Percentiles rank a stretch among this genome's conserved stretches.
phyloP scores from a whole-genome alignment of 2,329 filamentous ascomycete species.

The Fusarium paranaense region DNA sequence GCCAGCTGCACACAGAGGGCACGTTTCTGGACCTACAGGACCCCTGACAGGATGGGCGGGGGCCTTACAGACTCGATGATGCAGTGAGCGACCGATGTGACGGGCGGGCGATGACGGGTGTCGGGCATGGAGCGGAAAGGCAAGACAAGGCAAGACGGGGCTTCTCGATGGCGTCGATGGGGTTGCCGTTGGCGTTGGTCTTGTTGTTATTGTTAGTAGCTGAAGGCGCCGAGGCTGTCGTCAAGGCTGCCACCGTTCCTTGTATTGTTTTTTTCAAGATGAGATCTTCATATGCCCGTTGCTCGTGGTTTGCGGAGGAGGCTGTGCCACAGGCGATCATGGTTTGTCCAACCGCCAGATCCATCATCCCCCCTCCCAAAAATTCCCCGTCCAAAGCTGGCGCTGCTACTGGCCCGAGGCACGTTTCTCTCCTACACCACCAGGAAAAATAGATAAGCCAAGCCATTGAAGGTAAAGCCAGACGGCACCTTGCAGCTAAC shows the following conservation, averaged over 20 bases:
- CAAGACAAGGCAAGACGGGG: not conserved
- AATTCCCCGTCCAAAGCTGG: not conserved
- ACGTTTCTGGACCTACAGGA: not conserved
- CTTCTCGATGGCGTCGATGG: not conserved
- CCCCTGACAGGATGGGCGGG: conserved; percentile 25
- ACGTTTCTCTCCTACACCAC: conserved; percentile 22
- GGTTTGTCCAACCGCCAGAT: conserved; percentile 16
- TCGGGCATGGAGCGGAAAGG: not conserved
- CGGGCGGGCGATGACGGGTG: conserved; percentile 31
- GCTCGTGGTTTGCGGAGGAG: conserved; percentile 24
- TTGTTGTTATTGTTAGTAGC: not conserved
- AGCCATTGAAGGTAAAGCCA: conserved; percentile 10
- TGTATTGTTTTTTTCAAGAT: conserved; percentile 7
- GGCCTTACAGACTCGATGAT: conserved; percentile 12
- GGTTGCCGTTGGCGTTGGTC: not conserved
- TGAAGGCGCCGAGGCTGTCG: not conserved
- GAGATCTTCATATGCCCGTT: conserved; percentile 20
- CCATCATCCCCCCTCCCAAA: not conserved
- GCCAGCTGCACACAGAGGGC: not conserved
- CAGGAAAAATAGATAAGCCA: conserved; percentile 9
- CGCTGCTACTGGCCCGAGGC: not conserved
- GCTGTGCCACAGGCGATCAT: conserved; percentile 7
- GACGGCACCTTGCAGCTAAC: conserved; percentile 14
- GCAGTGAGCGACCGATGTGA: conserved; percentile 24
- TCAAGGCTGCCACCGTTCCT: not conserved